These are phyloP conservation scores for Phytophthora meadii DNA, from an alignment of 352 stramenopile species.

Conservation along the genomic window DNA sequence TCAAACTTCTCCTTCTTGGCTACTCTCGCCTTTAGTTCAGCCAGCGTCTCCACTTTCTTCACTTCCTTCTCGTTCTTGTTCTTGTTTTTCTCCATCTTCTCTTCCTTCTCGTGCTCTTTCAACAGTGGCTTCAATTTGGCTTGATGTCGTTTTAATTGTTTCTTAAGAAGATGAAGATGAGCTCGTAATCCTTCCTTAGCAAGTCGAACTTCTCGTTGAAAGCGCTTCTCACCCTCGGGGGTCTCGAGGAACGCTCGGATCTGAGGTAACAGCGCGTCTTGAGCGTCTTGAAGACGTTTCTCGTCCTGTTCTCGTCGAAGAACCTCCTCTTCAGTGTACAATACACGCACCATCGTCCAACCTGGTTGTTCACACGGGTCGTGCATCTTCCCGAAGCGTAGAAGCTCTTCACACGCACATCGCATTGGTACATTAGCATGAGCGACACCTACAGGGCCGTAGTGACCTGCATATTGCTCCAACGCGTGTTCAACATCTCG, in stretches of 20 bases:
- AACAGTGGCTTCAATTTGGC: slow-evolving; percentile 35
- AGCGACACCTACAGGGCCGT: slow-evolving; percentile 62
- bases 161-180: slow-evolving; percentile 49
- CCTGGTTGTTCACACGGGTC: slow-evolving; percentile 64
- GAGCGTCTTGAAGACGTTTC: slow-evolving; percentile 45
- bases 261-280: slow-evolving; percentile 59
- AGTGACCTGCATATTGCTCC: slow-evolving; percentile 66
- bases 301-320: slow-evolving; percentile 57
- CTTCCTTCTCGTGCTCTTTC: slow-evolving; percentile 20
- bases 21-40: slow-evolving; percentile 44
- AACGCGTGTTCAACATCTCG: slow-evolving; percentile 57
- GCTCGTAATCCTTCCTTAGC: slow-evolving; percentile 53
- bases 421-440: slow-evolving; percentile 76
- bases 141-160: slow-evolving; percentile 41
- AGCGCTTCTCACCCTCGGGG: slow-evolving; percentile 65
- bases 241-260: slow-evolving; percentile 69
- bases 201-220: slow-evolving; percentile 60
- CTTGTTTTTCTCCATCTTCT: slow-evolving; percentile 25
- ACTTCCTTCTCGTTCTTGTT: neutral
- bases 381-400: slow-evolving; percentile 75
- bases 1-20: slow-evolving; percentile 48
- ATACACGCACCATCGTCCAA: slow-evolving; percentile 67
- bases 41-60: slow-evolving; percentile 33
- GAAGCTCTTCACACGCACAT: slow-evolving; percentile 71
- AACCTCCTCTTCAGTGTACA: slow-evolving; percentile 70